Conservation (phyloP, 805 yeast genomes). For the Metschnikowia reukaufii region DNA sequence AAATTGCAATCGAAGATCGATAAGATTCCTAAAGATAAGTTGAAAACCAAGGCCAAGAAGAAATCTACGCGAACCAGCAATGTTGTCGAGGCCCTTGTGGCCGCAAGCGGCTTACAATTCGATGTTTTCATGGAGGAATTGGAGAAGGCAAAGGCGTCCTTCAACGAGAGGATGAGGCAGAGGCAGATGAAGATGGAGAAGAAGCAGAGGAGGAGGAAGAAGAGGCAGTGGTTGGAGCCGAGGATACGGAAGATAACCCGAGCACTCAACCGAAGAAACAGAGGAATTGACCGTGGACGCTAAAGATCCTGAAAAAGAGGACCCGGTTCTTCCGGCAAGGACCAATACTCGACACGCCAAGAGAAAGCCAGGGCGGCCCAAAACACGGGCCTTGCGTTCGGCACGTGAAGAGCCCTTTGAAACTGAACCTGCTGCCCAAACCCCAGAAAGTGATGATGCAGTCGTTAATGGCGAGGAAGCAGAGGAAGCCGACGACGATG, state of each 20-base stretch:
- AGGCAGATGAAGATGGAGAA: slow-evolving; percentile 6
- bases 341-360: not conserved
- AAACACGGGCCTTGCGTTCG: slow-evolving; percentile 1
- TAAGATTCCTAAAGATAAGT: slow-evolving; percentile 29
- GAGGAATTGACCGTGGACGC: slow-evolving; percentile 2
- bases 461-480: not conserved
- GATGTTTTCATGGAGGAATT: slow-evolving; percentile 37
- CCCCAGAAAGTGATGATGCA: not conserved
- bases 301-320: not conserved
- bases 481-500: not conserved
- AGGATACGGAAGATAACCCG: too few species aligned
- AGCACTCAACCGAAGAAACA: too few species aligned
- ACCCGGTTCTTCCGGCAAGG: not conserved
- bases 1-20: slow-evolving; percentile 30
- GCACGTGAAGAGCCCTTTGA: not conserved
- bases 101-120: slow-evolving; percentile 37
- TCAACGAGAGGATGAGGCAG: slow-evolving; percentile 10
- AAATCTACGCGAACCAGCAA: slow-evolving; percentile 30
- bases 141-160: slow-evolving; percentile 16
- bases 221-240: too few species aligned
- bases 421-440: not conserved
- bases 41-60: slow-evolving; percentile 21
- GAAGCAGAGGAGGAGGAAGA: slow-evolving; percentile 23
- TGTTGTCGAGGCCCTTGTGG: slow-evolving; percentile 39
- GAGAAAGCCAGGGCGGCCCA: not conserved